phyloP scores from a whole-genome alignment of 1,139 yeast species.

The Sugiyamaella novakii region DNA sequence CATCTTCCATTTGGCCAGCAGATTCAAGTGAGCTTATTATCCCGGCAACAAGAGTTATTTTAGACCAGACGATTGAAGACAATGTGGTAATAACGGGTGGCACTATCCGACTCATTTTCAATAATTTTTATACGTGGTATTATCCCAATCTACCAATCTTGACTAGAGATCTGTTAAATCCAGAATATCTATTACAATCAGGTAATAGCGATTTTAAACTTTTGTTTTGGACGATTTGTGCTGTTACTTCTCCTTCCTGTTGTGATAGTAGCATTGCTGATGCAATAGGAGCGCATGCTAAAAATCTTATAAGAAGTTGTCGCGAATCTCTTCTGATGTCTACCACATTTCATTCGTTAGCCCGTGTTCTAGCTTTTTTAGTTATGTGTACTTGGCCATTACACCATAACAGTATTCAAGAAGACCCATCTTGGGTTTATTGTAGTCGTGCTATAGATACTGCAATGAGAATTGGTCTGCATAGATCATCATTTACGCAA shows the following conservation, averaged over 20 bases:
- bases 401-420: conserved; percentile 22
- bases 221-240: conserved; percentile 31
- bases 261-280: conserved; percentile 22
- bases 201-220: conserved; percentile 12
- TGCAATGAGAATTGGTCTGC: conserved; percentile 32
- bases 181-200: conserved; percentile 20
- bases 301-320: conserved; percentile 13
- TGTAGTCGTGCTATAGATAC: conserved; percentile 26
- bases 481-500: conserved; percentile 23
- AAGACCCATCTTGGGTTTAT: conserved; percentile 29
- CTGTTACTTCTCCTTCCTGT: conserved; percentile 23
- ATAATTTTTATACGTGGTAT: conserved; percentile 21
- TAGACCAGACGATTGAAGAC: conserved; percentile 3
- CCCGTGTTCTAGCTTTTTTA: conserved; percentile 21
- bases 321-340: conserved; percentile 16
- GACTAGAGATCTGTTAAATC: conserved; percentile 23
- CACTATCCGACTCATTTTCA: conserved; percentile 20
- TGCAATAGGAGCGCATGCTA: conserved; percentile 19
- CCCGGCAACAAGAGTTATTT: background rate
- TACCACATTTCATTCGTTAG: conserved; percentile 22
- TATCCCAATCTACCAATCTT: conserved; percentile 28
- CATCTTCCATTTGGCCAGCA: conserved; percentile 10
- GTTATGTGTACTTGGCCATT: conserved; percentile 26
- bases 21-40: conserved; percentile 6
- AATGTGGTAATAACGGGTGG: conserved; percentile 19